Evolutionary conservation across 2,329 filamentous ascomycete genomes (phyloP).

Genomic region (Mycosphaerelloides madeirae): DNA sequence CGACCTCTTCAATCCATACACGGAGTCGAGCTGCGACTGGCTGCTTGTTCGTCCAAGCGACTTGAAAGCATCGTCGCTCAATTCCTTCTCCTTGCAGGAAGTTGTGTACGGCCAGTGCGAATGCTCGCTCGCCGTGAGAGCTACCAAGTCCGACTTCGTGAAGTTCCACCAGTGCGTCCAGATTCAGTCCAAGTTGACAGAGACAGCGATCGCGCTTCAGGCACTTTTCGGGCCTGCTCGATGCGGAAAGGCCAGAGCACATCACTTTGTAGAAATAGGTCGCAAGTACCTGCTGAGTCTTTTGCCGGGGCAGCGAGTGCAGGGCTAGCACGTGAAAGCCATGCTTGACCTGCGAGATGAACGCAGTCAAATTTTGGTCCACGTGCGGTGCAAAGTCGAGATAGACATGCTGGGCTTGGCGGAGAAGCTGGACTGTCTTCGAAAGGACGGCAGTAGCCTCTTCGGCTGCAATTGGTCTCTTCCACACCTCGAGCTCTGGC

Average conservation of each 20-base stretch:
- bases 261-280: slow-evolving; percentile 24
- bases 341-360: slow-evolving; percentile 10
- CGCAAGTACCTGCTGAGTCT: slow-evolving; percentile 24
- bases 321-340: slow-evolving; percentile 24
- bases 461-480: slow-evolving; percentile 19
- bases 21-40: slow-evolving; percentile 57
- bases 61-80: slow-evolving; percentile 54
- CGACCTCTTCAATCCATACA: slow-evolving; percentile 64
- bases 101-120: slow-evolving; percentile 65
- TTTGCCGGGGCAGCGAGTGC: slow-evolving; percentile 25
- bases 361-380: neutral
- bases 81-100: slow-evolving; percentile 60
- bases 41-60: slow-evolving; percentile 54
- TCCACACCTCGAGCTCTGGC: slow-evolving; percentile 22
- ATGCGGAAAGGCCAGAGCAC: slow-evolving; percentile 14
- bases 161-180: slow-evolving; percentile 36
- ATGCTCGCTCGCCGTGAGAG: slow-evolving; percentile 63
- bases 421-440: slow-evolving; percentile 35
- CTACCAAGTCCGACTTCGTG: slow-evolving; percentile 63
- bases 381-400: neutral
- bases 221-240: slow-evolving; percentile 28
- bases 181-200: slow-evolving; percentile 22
- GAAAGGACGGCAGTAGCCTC: slow-evolving; percentile 32
- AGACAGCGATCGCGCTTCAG: slow-evolving; percentile 39
- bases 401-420: slow-evolving; percentile 36